A percentile compares a stretch with the other conserved stretches of the same genome.
These are phyloP conservation scores for Dryas alaskensis DNA, from an alignment of 306 rosid species.

Conservation along the genomic window DNA sequence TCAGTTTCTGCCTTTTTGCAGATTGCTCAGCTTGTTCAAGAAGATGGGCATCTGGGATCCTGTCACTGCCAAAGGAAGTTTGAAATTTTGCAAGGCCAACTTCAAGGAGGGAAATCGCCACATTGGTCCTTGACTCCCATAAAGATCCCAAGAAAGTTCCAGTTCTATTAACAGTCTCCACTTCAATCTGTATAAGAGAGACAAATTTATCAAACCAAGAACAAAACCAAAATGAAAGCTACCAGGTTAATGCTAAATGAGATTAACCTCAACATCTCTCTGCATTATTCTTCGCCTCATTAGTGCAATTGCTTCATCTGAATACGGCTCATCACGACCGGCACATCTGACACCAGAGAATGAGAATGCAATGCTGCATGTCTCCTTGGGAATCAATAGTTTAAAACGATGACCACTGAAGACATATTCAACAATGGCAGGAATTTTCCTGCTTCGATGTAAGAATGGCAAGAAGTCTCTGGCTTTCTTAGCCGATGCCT, in stretches of 20 bases:
- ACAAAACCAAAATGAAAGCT: constrained; percentile 19
- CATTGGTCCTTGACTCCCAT: constrained; percentile 81
- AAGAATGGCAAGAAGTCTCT: constrained; percentile 89
- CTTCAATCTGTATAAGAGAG: constrained; percentile 62
- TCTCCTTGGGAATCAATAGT: constrained; percentile 93
- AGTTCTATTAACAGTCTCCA: constrained; percentile 89
- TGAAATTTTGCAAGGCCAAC: constrained; percentile 93
- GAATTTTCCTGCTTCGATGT: constrained; percentile 77
- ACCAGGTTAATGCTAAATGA: constrained; percentile 17
- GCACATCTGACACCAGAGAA: constrained; percentile 97
- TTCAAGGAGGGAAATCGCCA: constrained; percentile 74
- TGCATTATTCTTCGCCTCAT: constrained; percentile 99
- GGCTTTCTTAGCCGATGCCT: constrained; percentile 89
- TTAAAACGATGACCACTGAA: constrained; percentile 99
- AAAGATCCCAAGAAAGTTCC: constrained; percentile 97
- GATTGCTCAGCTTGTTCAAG: constrained; percentile 87
- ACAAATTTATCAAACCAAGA: constrained; percentile 8
- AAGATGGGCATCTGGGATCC: constrained; percentile 78
- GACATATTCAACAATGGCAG: constrained; percentile 96
- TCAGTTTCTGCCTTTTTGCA: constrained; percentile 75
- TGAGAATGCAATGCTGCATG: constrained; percentile 92
- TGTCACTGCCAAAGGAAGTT: constrained; percentile 79
- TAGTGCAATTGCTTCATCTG: constrained; percentile 90
- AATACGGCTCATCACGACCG: constrained; percentile 89
- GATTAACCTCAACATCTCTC: constrained; percentile 89